Percentiles rank a stretch among this genome's conserved stretches.
These are phyloP conservation scores for Botrytis cinerea DNA, from an alignment of 2,329 filamentous ascomycete genomes.

Conservation along the genomic window DNA sequence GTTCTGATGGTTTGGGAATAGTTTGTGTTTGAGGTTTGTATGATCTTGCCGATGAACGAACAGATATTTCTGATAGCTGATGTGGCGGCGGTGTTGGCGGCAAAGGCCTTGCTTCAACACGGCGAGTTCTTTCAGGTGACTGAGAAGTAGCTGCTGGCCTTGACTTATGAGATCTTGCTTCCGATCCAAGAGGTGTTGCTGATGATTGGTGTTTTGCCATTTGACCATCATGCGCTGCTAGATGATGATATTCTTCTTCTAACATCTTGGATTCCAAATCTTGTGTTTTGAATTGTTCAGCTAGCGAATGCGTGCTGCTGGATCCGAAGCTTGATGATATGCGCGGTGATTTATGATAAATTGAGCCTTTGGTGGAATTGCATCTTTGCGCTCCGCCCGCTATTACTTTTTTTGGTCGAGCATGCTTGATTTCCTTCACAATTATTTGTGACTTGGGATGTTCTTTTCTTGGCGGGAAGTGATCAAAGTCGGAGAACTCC, in stretches of 20 bases:
- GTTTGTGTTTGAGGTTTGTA: not conserved
- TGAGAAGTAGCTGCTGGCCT: not conserved
- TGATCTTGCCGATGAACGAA: not conserved
- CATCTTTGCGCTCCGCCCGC: not conserved
- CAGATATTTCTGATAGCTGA: no score
- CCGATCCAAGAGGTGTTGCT: not conserved
- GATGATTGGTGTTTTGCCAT: not conserved
- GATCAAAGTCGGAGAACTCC: not conserved
- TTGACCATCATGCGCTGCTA: not conserved
- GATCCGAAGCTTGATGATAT: not conserved
- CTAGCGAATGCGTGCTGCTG: not conserved
- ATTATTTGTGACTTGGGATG: not conserved
- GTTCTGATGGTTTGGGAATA: not conserved
- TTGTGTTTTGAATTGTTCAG: not conserved
- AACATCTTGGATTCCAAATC: rapidly evolving
- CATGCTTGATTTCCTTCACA: not conserved
- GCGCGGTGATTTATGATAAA: not conserved
- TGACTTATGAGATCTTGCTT: not conserved
- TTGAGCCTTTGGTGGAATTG: rapidly evolving
- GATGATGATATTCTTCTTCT: rapidly evolving
- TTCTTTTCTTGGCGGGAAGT: not conserved
- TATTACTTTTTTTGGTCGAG: not conserved
- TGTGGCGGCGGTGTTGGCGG: no score
- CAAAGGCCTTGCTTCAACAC: not conserved
- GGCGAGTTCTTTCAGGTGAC: not conserved